Evolutionary conservation across 805 yeast species (phyloP).

Genomic region (Candida sonorensis): DNA sequence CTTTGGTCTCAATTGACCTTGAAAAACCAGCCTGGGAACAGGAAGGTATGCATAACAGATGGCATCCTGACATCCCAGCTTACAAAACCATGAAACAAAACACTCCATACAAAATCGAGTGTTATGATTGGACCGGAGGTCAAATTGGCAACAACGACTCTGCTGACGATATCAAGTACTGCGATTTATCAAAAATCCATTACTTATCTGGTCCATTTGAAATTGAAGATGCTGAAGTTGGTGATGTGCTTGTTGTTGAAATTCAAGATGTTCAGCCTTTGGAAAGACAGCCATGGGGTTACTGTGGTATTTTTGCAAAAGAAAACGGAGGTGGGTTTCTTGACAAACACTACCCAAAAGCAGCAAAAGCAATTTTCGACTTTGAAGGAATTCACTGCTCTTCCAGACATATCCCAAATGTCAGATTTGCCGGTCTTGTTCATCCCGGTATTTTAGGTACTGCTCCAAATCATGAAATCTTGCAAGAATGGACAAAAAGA

Average conservation of each 20-base stretch:
- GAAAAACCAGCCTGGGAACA: slow-evolving; percentile 39
- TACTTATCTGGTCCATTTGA: slow-evolving; percentile 44
- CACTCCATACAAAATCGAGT: slow-evolving; percentile 41
- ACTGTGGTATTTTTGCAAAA: slow-evolving; percentile 41
- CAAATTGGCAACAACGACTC: slow-evolving; percentile 39
- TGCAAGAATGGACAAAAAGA: slow-evolving; percentile 39
- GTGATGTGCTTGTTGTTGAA: slow-evolving; percentile 43
- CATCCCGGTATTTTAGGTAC: slow-evolving; percentile 49
- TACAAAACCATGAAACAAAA: slow-evolving; percentile 33
- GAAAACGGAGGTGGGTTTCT: slow-evolving; percentile 46
- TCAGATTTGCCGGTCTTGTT: slow-evolving; percentile 41
- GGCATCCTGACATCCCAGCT: slow-evolving; percentile 48
- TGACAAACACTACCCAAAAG: slow-evolving; percentile 41
- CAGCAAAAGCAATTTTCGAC: slow-evolving; percentile 47
- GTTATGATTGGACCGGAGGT: slow-evolving; percentile 51
- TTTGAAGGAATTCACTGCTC: slow-evolving; percentile 45
- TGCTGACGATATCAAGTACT: slow-evolving; percentile 41
- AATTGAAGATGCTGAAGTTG: slow-evolving; percentile 38
- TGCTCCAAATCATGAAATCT: slow-evolving; percentile 38
- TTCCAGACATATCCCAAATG: slow-evolving; percentile 44
- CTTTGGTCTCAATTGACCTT: slow-evolving; percentile 35
- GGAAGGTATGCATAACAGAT: slow-evolving; percentile 42
- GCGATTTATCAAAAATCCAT: slow-evolving; percentile 39
- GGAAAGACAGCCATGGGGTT: slow-evolving; percentile 49
- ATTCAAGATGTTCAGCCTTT: slow-evolving; percentile 47